A percentile compares a stretch with the other conserved stretches of the same genome.
phyloP scores from a whole-genome alignment of 1,284 basidiomycete species.

The Sanghuangporus weigelae region DNA sequence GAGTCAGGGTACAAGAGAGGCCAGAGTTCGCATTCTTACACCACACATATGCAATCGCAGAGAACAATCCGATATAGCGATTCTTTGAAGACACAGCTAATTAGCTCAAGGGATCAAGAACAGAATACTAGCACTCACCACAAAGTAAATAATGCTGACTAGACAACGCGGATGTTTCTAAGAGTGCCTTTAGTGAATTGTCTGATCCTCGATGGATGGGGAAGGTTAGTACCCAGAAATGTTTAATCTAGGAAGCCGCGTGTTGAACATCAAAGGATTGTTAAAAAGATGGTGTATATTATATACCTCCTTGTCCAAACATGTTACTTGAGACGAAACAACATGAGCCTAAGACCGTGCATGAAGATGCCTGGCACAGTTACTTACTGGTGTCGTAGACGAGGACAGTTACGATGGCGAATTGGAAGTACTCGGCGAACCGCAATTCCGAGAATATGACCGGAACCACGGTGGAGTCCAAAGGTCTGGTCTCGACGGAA shows the following conservation, averaged over 20 bases:
- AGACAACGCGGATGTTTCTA: background rate
- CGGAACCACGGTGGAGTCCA: background rate
- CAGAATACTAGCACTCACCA: background rate
- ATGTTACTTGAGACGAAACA: background rate
- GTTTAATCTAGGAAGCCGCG: background rate
- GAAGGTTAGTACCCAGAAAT: background rate
- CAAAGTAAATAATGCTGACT: conserved; percentile 1
- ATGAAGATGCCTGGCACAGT: background rate
- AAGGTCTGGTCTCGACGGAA: background rate
- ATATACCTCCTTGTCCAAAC: background rate
- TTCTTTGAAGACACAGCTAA: background rate
- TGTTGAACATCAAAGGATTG: background rate
- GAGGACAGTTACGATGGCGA: conserved; percentile 1
- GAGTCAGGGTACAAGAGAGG: background rate
- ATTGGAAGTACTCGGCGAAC: background rate
- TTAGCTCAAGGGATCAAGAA: background rate
- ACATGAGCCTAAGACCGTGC: background rate
- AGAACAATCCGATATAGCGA: conserved; percentile 3
- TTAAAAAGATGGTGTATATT: background rate
- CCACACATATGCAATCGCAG: background rate
- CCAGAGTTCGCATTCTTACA: background rate
- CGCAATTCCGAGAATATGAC: background rate
- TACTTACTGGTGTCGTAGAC: background rate
- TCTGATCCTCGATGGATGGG: background rate
- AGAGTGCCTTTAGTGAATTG: background rate